These are phyloP conservation scores for Diddensiella caesifluorescens DNA, from an alignment of 805 yeast species.

Conservation along the genomic window DNA sequence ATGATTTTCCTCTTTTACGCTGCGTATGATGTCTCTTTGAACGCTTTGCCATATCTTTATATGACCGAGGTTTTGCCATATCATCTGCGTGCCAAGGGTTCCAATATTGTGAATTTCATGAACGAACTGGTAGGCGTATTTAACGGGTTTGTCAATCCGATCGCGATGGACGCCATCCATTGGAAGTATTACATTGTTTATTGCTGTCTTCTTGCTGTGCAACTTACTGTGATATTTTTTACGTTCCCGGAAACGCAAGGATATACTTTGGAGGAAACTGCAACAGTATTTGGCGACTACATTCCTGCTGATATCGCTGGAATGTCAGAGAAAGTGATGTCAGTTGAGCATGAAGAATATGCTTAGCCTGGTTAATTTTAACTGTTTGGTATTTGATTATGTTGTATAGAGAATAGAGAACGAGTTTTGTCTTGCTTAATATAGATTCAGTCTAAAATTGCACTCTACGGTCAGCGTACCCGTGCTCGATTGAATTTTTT, in stretches of 20 bases:
- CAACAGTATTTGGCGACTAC: conserved; percentile 40
- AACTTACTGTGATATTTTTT: conserved; percentile 32
- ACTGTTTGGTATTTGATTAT: too few relatives aligned
- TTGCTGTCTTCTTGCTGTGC: conserved; percentile 34
- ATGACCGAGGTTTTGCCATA: conserved; percentile 24
- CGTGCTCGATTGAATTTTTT: too few relatives aligned
- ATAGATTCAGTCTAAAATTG: too few relatives aligned
- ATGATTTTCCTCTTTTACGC: conserved; percentile 54
- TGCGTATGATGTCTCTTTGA: background rate
- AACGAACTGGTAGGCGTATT: conserved; percentile 15
- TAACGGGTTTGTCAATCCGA: conserved; percentile 33
- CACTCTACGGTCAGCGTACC: too few relatives aligned
- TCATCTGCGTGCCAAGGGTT: conserved; percentile 38
- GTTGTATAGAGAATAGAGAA: too few relatives aligned
- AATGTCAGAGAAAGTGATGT: too few relatives aligned
- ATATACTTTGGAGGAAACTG: conserved; percentile 41
- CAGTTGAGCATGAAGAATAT: too few relatives aligned
- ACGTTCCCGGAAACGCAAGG: conserved; percentile 41
- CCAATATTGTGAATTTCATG: conserved; percentile 25
- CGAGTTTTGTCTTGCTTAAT: too few relatives aligned
- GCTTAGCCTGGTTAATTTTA: too few relatives aligned
- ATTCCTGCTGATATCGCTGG: too few relatives aligned
- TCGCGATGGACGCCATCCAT: conserved; percentile 39
- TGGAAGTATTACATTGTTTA: conserved; percentile 45
- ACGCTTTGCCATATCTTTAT: conserved; percentile 9